phyloP scores from a whole-genome alignment of 2,329 filamentous ascomycete genomes.

The Epichloe hybrida region DNA sequence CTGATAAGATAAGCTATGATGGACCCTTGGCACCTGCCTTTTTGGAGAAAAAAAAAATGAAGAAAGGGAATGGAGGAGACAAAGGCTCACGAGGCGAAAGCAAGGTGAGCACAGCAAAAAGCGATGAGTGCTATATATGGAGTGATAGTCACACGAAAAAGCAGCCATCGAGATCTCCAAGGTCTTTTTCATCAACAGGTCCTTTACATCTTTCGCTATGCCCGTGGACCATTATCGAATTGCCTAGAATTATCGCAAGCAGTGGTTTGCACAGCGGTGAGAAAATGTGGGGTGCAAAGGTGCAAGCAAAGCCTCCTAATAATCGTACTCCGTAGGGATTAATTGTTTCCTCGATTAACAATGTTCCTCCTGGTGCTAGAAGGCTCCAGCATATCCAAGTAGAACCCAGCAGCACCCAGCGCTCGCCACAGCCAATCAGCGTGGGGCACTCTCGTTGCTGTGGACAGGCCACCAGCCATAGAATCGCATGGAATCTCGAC shows the following conservation, averaged over 20 bases:
- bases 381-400: constrained; percentile 11
- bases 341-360: not conserved
- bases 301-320: too few species aligned
- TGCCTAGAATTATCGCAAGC: too few species aligned
- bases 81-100: not conserved
- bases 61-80: not conserved
- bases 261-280: too few species aligned
- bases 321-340: too few species aligned
- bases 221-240: too few species aligned
- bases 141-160: too few species aligned
- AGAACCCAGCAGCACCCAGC: constrained; percentile 3
- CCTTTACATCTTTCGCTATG: too few species aligned
- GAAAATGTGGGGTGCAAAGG: too few species aligned
- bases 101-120: not conserved
- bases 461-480: constrained; percentile 20
- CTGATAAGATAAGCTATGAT: not conserved
- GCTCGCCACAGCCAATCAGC: constrained; percentile 14
- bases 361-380: constrained; percentile 9
- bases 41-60: not conserved
- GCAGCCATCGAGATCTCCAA: too few species aligned
- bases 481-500: constrained; percentile 34
- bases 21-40: not conserved
- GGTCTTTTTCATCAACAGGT: too few species aligned
- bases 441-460: constrained; percentile 9
- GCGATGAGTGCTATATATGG: too few species aligned